These are phyloP conservation scores for Pseudogymnoascus sp. DNA, from an alignment of 2,329 filamentous ascomycete species.

Conservation along the genomic window DNA sequence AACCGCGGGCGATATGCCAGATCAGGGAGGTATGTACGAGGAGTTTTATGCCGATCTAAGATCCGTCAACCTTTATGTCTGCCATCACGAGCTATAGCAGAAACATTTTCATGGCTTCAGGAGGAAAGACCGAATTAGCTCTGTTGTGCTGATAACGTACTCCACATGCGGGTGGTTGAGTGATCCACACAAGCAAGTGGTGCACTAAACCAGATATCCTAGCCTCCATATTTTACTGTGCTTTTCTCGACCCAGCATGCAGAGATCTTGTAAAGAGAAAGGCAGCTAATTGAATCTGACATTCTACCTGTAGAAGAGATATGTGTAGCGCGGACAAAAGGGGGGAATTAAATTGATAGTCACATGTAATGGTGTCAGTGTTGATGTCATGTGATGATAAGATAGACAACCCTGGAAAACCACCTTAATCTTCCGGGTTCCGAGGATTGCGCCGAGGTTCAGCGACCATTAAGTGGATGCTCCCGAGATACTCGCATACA, in stretches of 20 bases:
- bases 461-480: not conserved
- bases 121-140: not conserved
- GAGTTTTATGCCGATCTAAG: not conserved
- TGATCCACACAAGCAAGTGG: too few species aligned
- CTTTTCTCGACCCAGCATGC: too few species aligned
- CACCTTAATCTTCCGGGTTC: not conserved
- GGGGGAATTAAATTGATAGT: not conserved
- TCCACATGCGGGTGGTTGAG: too few species aligned
- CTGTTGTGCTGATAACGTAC: not conserved
- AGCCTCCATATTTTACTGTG: too few species aligned
- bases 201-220: too few species aligned
- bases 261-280: too few species aligned
- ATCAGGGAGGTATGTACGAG: not conserved
- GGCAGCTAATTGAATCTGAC: too few species aligned
- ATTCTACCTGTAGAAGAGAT: too few species aligned
- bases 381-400: not conserved
- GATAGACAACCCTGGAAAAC: not conserved
- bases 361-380: not conserved
- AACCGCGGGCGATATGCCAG: not conserved
- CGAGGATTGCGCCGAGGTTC: constrained; percentile 4
- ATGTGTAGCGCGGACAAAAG: not conserved
- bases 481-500: constrained; percentile 7
- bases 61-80: not conserved
- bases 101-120: not conserved
- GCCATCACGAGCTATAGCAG: not conserved